Base-by-base conservation (phyloP, 345 rosid genomes). In the Citrus glauca region DNA sequence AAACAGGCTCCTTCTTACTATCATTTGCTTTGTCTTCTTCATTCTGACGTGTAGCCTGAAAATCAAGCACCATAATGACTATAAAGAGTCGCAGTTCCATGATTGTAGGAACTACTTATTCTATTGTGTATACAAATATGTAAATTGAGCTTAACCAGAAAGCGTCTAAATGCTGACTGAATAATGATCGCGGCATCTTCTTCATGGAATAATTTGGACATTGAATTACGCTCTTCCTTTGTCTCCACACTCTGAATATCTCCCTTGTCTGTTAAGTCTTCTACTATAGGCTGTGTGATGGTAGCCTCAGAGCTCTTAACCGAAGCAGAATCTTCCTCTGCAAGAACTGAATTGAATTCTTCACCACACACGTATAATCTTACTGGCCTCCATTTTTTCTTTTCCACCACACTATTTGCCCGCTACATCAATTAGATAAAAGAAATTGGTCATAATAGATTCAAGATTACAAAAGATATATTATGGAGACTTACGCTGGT, bases 121-220 rank as follows among this genome's bases (percentile, higher is more conserved):
- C 66, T 69, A 4, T 13, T 48, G 4, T 45, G 19, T 2, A 9
- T 27, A 9, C 37, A 42, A 42, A 27, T 27, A 69, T 30, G 63
- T 27, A 69, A 57, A 53, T 57, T 13, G 37, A 75, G 35, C 75
- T 30, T 56, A 78, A 95, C 98, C 90, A 86, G 79, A 81, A 84
- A 92, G 64, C 66, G 66, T 78, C 94, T 84, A 82, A 93, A 91
- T 67, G 96, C 96, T 55, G 92, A 48, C 78, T 95, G 98, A 81
- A 95, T 91, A 74, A 81, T 79, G 55, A 87, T 77, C 38, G 97
- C 94, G n/a, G 98, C 98, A 69, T 91, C 96, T 70, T 91, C 93
- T 87, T 87, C 86, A 9, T 61, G 81, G 72, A 90, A 90, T 66
- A 88, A 66, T 35, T 79, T 81, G 35, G 87, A 84, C 56, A 88